phyloP scores from a whole-genome alignment of 148 eudicot genomes.

The Suaeda aralocaspica region DNA sequence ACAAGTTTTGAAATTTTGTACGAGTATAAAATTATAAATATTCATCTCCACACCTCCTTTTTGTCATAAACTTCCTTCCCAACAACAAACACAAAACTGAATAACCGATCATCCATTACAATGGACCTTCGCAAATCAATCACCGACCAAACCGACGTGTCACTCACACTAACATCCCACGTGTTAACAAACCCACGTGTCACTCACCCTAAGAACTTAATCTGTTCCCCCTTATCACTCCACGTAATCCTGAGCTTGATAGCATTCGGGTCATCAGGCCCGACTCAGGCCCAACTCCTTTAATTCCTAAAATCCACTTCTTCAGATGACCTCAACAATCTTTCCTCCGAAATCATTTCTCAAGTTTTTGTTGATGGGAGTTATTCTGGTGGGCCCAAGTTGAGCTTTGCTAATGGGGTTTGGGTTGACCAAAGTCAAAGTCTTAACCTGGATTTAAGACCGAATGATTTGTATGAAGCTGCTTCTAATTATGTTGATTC shows the following conservation, averaged over 20 bases:
- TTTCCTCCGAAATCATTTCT: conserved; percentile 48
- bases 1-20: too few relatives aligned
- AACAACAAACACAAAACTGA: background rate
- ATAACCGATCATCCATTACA: conserved; percentile 32
- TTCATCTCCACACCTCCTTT: too few relatives aligned
- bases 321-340: conserved; percentile 41
- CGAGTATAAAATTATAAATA: too few relatives aligned
- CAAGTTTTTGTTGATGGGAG: conserved; percentile 45
- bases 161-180: conserved; percentile 38
- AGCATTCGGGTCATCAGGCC: conserved; percentile 64
- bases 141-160: conserved; percentile 57
- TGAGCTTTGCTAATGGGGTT: conserved; percentile 58
- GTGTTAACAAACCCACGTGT: conserved; percentile 24
- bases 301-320: conserved; percentile 44
- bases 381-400: conserved; percentile 43
- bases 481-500: conserved; percentile 47
- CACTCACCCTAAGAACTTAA: conserved; percentile 41
- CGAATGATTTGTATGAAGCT: conserved; percentile 42
- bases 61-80: too few relatives aligned
- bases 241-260: conserved; percentile 60
- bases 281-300: conserved; percentile 59
- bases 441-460: conserved; percentile 43
- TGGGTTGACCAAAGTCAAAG: conserved; percentile 49
- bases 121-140: conserved; percentile 59
- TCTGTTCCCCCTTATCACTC: conserved; percentile 74